phyloP scores from a whole-genome alignment of 2,329 filamentous ascomycete genomes.

The Botryotinia narcissicola region DNA sequence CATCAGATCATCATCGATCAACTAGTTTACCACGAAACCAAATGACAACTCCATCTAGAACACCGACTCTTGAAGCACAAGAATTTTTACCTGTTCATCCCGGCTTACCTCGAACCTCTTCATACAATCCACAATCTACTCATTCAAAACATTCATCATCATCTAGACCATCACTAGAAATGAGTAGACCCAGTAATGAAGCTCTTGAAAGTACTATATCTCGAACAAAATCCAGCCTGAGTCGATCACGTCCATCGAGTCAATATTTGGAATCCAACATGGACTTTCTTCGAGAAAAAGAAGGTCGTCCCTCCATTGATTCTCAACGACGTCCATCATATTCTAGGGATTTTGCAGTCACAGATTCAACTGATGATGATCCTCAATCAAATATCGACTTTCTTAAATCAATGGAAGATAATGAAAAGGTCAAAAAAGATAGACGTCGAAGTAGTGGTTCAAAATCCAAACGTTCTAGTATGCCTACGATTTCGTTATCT shows the following conservation, averaged over 20 bases:
- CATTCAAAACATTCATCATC: conserved; percentile 48
- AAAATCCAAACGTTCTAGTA: conserved; percentile 67
- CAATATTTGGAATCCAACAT: conserved; percentile 80
- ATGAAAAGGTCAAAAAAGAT: conserved; percentile 51
- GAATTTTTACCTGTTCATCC: conserved; percentile 29
- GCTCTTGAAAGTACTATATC: conserved; percentile 54
- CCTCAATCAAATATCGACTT: conserved; percentile 81
- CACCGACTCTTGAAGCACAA: conserved; percentile 28
- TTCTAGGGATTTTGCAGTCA: conserved; percentile 30
- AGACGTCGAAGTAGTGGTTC: conserved; percentile 54
- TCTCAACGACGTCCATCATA: conserved; percentile 37
- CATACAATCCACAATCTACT: conserved; percentile 40
- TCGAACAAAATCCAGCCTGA: conserved; percentile 63
- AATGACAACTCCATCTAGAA: conserved; percentile 24
- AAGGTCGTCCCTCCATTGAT: conserved; percentile 42
- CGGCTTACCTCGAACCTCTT: conserved; percentile 31
- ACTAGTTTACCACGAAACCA: conserved; percentile 45
- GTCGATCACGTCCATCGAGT: conserved; percentile 72
- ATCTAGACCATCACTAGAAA: conserved; percentile 68
- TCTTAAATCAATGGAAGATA: conserved; percentile 70
- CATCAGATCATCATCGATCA: conserved; percentile 49
- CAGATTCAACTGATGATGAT: conserved; percentile 44
- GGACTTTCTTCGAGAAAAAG: conserved; percentile 77
- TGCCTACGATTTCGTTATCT: conserved; percentile 65
- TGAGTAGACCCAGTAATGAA: conserved; percentile 63